A percentile compares a stretch with the other conserved stretches of the same genome.
Evolutionary conservation across 169 alveolate species (phyloP).

Genomic region (Cryptosporidium sp.): DNA sequence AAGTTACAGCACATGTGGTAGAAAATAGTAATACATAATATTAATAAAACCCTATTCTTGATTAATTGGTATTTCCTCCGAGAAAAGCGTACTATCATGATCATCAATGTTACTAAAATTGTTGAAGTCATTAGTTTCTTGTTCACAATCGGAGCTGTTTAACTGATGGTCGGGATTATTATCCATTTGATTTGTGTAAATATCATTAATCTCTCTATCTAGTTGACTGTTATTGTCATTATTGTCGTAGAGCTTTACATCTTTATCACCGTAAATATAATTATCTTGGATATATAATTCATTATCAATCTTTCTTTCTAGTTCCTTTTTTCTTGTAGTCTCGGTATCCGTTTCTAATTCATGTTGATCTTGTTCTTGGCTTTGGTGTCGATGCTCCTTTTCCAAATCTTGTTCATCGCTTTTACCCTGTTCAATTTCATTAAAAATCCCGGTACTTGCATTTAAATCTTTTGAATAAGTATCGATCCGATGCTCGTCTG

Average conservation of each 20-base stretch:
- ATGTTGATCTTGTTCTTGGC: neutral
- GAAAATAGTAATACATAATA: neutral
- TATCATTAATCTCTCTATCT: neutral
- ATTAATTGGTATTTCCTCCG: slow-evolving; percentile 11
- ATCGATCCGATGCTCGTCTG: neutral
- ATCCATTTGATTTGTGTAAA: neutral
- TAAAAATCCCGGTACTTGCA: neutral
- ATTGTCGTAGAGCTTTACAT: neutral
- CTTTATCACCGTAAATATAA: neutral
- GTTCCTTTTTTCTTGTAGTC: neutral
- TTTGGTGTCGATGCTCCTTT: neutral
- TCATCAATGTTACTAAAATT: neutral
- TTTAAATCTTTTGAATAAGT: neutral
- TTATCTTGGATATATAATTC: neutral
- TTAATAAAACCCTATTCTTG: neutral
- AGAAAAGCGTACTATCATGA: slow-evolving; percentile 1
- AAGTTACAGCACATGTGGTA: neutral
- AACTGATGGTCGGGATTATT: neutral
- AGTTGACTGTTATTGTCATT: neutral
- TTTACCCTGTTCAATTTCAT: neutral
- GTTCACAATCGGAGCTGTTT: slow-evolving; percentile 3
- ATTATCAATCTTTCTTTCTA: neutral
- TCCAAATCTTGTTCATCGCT: neutral
- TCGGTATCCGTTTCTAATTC: neutral
- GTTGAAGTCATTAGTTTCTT: neutral